Evolutionary conservation across 192 early-diverging fungal genomes (phyloP).

Genomic region (Podila minutissima): DNA sequence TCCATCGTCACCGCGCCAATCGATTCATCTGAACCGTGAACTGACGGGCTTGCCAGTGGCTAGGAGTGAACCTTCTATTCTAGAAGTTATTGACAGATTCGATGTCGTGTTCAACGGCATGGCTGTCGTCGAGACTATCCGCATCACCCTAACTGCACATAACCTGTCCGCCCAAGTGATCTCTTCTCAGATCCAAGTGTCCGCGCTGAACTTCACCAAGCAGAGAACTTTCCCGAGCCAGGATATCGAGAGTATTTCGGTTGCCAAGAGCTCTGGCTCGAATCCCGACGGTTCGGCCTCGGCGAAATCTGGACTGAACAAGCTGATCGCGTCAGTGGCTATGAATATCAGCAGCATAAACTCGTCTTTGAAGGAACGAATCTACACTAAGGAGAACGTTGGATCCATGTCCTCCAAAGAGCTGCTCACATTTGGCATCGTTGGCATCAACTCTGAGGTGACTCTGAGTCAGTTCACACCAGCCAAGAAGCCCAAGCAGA

Average conservation of each 20-base stretch:
- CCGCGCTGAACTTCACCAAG: constrained; percentile 57
- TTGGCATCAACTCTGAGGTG: constrained; percentile 52
- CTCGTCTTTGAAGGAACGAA: constrained; percentile 35
- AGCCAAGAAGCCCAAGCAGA: constrained; percentile 34
- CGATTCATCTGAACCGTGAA: constrained; percentile 38
- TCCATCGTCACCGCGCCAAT: constrained; percentile 44
- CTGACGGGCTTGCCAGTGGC: background rate
- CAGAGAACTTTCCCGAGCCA: constrained; percentile 21
- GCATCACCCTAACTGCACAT: constrained; percentile 56
- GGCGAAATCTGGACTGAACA: constrained; percentile 28
- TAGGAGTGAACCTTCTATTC: constrained; percentile 21
- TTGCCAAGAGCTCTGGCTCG: constrained; percentile 42
- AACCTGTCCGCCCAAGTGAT: constrained; percentile 50
- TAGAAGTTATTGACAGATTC: constrained; percentile 41
- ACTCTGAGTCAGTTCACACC: constrained; percentile 53
- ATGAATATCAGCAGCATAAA: constrained; percentile 55
- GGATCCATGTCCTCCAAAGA: constrained; percentile 21
- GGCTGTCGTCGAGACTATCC: constrained; percentile 53
- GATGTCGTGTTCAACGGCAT: constrained; percentile 61
- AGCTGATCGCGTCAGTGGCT: constrained; percentile 50
- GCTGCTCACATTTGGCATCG: constrained; percentile 56
- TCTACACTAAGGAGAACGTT: constrained; percentile 45
- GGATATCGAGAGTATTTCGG: constrained; percentile 48
- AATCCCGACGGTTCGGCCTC: constrained; percentile 40
- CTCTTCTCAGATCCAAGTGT: constrained; percentile 55